phyloP scores from a whole-genome alignment of 345 rosid genomes.

The Eucalyptus coolabah region DNA sequence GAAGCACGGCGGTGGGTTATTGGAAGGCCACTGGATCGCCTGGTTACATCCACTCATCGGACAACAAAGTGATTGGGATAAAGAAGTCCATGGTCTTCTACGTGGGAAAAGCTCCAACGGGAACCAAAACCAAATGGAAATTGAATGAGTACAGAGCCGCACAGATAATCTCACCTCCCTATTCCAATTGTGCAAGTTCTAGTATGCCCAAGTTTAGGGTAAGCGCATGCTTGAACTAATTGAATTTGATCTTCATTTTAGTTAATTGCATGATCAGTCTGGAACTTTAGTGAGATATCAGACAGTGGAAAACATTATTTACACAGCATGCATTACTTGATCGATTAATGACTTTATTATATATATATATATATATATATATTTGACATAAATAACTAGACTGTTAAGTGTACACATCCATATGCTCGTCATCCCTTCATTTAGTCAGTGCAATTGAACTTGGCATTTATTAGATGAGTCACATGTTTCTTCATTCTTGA shows the following conservation, averaged over 20 bases:
- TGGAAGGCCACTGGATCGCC: not conserved
- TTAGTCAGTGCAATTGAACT: not conserved
- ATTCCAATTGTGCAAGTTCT: not conserved
- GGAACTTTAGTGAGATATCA: not conserved
- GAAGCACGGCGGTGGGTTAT: not conserved
- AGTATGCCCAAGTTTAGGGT: not conserved
- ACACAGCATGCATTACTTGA: not conserved
- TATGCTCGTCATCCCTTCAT: not conserved
- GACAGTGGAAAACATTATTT: not conserved
- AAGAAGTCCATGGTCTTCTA: not conserved
- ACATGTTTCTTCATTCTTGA: not conserved
- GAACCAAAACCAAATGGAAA: not conserved
- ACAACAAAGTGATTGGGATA: not conserved
- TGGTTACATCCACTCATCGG: not conserved
- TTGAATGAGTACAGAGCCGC: slow-evolving; percentile 52
- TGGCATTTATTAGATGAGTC: not conserved
- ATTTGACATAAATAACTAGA: not conserved
- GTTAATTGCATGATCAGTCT: not conserved
- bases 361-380: no score
- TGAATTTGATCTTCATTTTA: not conserved
- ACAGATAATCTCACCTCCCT: slow-evolving; percentile 6
- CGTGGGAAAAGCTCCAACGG: not conserved
- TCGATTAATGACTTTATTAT: not conserved
- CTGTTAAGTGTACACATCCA: not conserved
- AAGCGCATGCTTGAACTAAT: not conserved